These are phyloP conservation scores for Vicia faba DNA, from an alignment of 306 rosid species.

Conservation along the genomic window DNA sequence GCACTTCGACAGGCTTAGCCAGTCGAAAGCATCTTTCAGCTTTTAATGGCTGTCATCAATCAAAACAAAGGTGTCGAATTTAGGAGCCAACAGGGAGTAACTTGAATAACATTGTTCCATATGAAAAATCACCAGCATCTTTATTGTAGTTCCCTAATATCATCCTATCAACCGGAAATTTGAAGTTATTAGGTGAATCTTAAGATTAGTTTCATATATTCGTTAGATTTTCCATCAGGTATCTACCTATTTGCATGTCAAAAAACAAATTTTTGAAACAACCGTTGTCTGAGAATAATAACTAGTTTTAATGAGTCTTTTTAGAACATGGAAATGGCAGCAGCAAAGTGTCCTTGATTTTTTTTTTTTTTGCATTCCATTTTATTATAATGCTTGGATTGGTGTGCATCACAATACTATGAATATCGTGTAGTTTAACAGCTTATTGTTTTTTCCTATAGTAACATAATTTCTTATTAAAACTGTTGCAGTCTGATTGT, in stretches of 20 bases:
- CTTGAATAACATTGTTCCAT: slow-evolving; percentile 1
- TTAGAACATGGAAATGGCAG: slow-evolving; percentile 13
- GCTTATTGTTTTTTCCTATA: slow-evolving; percentile 27
- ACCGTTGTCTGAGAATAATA: slow-evolving; percentile 9
- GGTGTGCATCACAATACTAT: slow-evolving; percentile 24
- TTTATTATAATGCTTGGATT: slow-evolving; percentile 26
- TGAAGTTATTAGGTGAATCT: slow-evolving; percentile 3
- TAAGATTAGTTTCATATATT: slow-evolving; percentile 23
- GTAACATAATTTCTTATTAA: slow-evolving; percentile 33
- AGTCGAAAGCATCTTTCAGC: too few species aligned
- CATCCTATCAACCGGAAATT: neutral
- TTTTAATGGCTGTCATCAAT: too few species aligned
- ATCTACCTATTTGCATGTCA: slow-evolving; percentile 22
- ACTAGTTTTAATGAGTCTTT: slow-evolving; percentile 2
- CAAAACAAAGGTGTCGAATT: too few species aligned
- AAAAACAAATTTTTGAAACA: slow-evolving; percentile 1
- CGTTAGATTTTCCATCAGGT: slow-evolving; percentile 15
- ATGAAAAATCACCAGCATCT: slow-evolving; percentile 20
- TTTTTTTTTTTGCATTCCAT: neutral
- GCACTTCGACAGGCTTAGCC: too few species aligned
- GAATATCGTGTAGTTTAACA: slow-evolving; percentile 26
- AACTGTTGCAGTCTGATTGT: slow-evolving; percentile 81
- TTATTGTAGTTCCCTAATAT: neutral
- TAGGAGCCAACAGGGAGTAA: too few species aligned
- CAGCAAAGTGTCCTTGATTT: slow-evolving; percentile 1